phyloP scores from a whole-genome alignment of 257 asterid genomes.

The Penstemon barbatus region DNA sequence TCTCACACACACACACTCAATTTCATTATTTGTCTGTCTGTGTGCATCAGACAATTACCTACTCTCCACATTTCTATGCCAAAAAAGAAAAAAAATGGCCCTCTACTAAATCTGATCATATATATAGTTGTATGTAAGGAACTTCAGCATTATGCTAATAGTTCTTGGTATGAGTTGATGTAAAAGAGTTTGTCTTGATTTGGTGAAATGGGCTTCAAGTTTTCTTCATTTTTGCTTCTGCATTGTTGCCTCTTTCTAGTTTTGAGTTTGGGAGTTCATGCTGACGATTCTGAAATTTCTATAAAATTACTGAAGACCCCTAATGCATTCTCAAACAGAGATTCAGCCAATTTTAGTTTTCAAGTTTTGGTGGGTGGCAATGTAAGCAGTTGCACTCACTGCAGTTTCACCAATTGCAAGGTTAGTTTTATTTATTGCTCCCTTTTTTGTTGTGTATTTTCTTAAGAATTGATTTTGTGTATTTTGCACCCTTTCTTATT shows the following conservation, averaged over 20 bases:
- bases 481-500: conserved; percentile 17
- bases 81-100: not conserved
- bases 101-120: not conserved
- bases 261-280: conserved; percentile 33
- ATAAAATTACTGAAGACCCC: conserved; percentile 73
- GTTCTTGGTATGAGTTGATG: conserved; percentile 1
- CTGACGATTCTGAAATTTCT: conserved; percentile 25
- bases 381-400: conserved; percentile 46
- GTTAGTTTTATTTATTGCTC: conserved; percentile 33
- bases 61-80: conserved; percentile 10
- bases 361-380: conserved; percentile 47
- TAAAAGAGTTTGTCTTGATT: not conserved
- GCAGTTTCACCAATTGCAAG: conserved; percentile 69
- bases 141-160: conserved; percentile 17
- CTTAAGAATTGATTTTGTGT: too few species aligned
- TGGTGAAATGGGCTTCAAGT: conserved; percentile 42
- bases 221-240: conserved; percentile 37
- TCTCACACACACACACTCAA: conserved; percentile 17
- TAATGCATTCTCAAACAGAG: conserved; percentile 52
- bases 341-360: conserved; percentile 59
- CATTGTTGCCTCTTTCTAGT: conserved; percentile 41
- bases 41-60: conserved; percentile 1
- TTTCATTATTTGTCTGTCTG: not conserved
- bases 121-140: not conserved
- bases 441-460: too few species aligned